Evolutionary conservation across 306 rosid genomes (phyloP), one percentile per base, ranked within the genome.

Genomic region (Calophaca sinica): DNA sequence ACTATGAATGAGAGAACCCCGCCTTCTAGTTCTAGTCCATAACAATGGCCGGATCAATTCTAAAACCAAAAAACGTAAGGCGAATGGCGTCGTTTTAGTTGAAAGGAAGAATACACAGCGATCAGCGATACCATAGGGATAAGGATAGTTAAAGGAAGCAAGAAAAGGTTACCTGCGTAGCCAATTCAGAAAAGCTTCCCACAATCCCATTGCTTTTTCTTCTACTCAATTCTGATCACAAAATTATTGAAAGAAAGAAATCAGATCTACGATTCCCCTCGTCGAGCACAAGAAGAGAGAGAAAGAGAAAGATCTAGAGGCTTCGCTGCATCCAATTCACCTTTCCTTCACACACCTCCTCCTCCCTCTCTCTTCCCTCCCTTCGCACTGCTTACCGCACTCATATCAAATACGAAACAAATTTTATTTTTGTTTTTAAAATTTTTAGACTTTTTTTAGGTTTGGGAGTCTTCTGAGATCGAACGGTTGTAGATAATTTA

Each of bases 181-280:
- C 97, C 93, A 91, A 80, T 87, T 91, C 72, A 91, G 89, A 87
- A 91, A 87, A 68, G 93, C 93, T 72, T 89, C 96, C 96, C 96
- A 91, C 70, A 89, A 77, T 71, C 96, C 96, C 97, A 91, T 91
- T 46, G 85, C 2, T 76, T 35, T 61, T 36, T 41, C 2, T 38
- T 28, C 7, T 58, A 10, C 11, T 80, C 14, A 39, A 73, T 73
- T 74, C 45, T 38, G 75, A 81, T 48, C 35, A 80, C 36, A 51
- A 63, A 78, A 60, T 59, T 14, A 77, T 55, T 7, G 7, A 54
- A 13, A 72, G 10, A 71, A 45, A 38, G 50, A 62, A 79, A 48
- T 62, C 75, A 79, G 84, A 84, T 84, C 86, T 72, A 55, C 46
- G 63, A 78, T 51, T 52, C 44, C 72, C 26, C 79, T 53, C 54